Base-by-base conservation (phyloP, 2,329 filamentous ascomycete genomes). In the Cladobotryum protrusum region DNA sequence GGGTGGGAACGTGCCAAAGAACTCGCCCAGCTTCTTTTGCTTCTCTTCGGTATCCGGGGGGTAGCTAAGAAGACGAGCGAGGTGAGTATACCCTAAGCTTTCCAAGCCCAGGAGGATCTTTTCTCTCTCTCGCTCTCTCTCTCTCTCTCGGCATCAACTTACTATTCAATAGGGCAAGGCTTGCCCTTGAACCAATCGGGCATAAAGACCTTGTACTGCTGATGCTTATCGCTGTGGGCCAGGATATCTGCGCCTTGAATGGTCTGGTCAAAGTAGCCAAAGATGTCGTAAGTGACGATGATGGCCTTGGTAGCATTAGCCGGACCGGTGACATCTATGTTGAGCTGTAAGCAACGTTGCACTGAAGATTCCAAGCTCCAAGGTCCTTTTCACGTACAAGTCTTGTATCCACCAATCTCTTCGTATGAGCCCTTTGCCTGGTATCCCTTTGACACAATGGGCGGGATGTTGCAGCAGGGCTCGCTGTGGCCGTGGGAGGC, bases 181-280 rank as follows among this genome's bases (percentile, higher is more conserved):
- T 80, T 76, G 65, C 88, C 90, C 53, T 87, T 79, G 73, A 96
- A 95, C 77, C 88, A 92, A 71, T 96, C 91, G 24, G 91, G 91
- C 56, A 96, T 91, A 70, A 91, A 90, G 58, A 96, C 87, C 59
- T 83, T 83, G 74, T 95, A 93, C 62, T 87, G 81, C 66, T 72
- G 79, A 68, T 71, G 77, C 66, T 72, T 63, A 60, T 79, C 74
- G 53, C 74, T 72, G 42, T 70, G 71, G 41, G 80, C 74, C 19
- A 86, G 71, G 57, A 81, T 87, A 59, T 89, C 85, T 54, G 82
- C 82, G 19, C 84, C 85, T 65, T 87, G 84, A 11, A 87, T 55
- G 3, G 84, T 83, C 67, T 88, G 85, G 19, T 80, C 77, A 61
- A 79, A 86, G 76, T 84, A 83, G 59, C 84, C 83, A 60, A 86